A percentile compares a stretch with the other conserved stretches of the same genome.
Evolutionary conservation across 495 filamentous ascomycete species (phyloP).

Genomic region (Talaromyces proteolyticus): DNA sequence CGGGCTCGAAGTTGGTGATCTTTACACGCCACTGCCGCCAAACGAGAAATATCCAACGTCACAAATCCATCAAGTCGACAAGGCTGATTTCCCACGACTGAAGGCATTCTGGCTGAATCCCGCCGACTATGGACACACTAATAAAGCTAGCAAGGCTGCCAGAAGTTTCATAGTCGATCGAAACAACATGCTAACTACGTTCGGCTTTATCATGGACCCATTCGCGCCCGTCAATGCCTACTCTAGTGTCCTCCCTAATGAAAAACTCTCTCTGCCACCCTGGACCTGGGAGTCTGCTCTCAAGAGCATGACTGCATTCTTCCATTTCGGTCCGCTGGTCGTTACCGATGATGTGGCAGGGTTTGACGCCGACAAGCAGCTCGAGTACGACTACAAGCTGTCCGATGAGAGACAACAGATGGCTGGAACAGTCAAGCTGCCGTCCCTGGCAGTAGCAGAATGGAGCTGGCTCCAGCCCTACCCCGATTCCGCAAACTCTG

Average conservation of each 20-base stretch:
- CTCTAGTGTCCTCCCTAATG: slow-evolving; percentile 31
- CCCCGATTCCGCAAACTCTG: not conserved
- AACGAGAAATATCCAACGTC: too few species aligned
- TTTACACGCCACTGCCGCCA: slow-evolving; percentile 23
- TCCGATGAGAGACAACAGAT: too few species aligned
- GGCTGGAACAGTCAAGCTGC: too few species aligned
- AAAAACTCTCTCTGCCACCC: slow-evolving; percentile 22
- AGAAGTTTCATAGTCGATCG: slow-evolving; percentile 3
- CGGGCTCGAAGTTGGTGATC: slow-evolving; percentile 17
- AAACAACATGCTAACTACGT: slow-evolving; percentile 12
- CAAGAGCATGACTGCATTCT: slow-evolving; percentile 39
- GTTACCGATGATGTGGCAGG: slow-evolving; percentile 19
- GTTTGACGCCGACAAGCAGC: not conserved
- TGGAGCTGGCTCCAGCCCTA: slow-evolving; percentile 48
- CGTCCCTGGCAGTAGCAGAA: slow-evolving; percentile 13
- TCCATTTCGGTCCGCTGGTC: slow-evolving; percentile 34
- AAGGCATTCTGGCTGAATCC: slow-evolving; percentile 15
- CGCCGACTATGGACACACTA: not conserved
- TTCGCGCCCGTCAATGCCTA: slow-evolving; percentile 36
- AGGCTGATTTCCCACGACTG: slow-evolving; percentile 18
- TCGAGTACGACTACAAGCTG: too few species aligned
- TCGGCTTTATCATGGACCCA: slow-evolving; percentile 38
- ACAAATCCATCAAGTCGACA: too few species aligned
- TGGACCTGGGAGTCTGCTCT: slow-evolving; percentile 41
- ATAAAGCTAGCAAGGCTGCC: not conserved